Evolutionary conservation across 2,329 filamentous ascomycete genomes (phyloP), one percentile per base, ranked within the genome.

Genomic region (Aureobasidium sp.): DNA sequence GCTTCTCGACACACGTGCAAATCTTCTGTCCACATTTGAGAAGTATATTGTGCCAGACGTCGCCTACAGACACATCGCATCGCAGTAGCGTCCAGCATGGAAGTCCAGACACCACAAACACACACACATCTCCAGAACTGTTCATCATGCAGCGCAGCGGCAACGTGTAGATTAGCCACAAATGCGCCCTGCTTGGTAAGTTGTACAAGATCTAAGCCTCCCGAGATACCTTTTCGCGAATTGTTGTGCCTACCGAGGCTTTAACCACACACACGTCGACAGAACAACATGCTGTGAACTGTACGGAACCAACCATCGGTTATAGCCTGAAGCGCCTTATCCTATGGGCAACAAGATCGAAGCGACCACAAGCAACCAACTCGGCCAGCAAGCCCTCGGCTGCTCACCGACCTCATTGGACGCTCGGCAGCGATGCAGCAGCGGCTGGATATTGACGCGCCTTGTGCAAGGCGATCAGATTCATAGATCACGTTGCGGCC

Each of bases 1-100:
- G 55, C 55, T 58, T 58, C 11, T 39, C 2, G 31, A 34, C 31
- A 48, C 55, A 58, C 55, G 53, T 55, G 52, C 47, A 34, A 42
- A 36, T 22, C 51, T 41, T 9, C 51, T 27, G 17, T 55, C 34
- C 20, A 47, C 31, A 39, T 39, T 48, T 9, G 42, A 58, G 7
- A 29, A 34, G 52, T 58, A 39, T 14, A 42, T 20, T 29, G 9
- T 29, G 42, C 15, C 12, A 20, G 31, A 31, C 5, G 34, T 47
- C 41, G n/a, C 29, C 17, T 5, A 29, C 55, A 48, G 51, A 34
- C n/a, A 56, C 52, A 58, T 27, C 14, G 27, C 55, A 58, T 37
- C 27, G 14, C 34, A 25, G 31, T 29, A 37, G 37, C 34, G 39
- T 42, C 36, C 55, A 47, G 29, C 25, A 48, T 29, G 42, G 8